Percentiles rank a stretch among this genome's conserved stretches.
Conservation (phyloP, 306 rosid species). For the Cucurbita pepo region DNA sequence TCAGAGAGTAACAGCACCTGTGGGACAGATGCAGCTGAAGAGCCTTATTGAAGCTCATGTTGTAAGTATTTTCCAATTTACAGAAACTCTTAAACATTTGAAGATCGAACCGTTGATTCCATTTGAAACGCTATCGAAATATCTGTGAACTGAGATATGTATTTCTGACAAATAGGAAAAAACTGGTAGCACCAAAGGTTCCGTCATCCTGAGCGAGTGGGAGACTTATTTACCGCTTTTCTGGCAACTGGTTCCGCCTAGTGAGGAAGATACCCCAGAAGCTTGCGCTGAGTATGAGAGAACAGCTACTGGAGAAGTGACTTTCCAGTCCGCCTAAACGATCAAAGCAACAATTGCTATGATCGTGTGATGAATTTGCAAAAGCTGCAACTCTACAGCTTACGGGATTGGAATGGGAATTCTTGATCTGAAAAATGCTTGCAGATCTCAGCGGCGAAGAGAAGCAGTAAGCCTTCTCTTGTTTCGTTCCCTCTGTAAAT, state of each 20-base stretch:
- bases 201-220: slow-evolving; percentile 72
- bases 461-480: background rate
- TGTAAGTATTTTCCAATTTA: slow-evolving; percentile 37
- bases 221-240: slow-evolving; percentile 65
- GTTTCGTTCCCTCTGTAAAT: background rate
- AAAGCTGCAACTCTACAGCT: background rate
- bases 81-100: background rate
- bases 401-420: background rate
- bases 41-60: slow-evolving; percentile 90
- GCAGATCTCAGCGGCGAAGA: background rate
- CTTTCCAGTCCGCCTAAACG: slow-evolving; percentile 63
- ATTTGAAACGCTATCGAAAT: background rate
- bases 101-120: background rate
- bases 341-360: background rate
- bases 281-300: slow-evolving; percentile 56
- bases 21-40: slow-evolving; percentile 90
- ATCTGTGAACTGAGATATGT: background rate
- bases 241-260: slow-evolving; percentile 98
- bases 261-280: slow-evolving; percentile 98
- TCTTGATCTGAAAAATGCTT: background rate
- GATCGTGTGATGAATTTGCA: background rate
- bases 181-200: slow-evolving; percentile 80
- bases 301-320: slow-evolving; percentile 44
- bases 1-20: slow-evolving; percentile 80
- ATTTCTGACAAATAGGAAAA: slow-evolving; percentile 48